phyloP scores from a whole-genome alignment of 371 early-diverging fungal species.

The Syncephalastrum racemosum region DNA sequence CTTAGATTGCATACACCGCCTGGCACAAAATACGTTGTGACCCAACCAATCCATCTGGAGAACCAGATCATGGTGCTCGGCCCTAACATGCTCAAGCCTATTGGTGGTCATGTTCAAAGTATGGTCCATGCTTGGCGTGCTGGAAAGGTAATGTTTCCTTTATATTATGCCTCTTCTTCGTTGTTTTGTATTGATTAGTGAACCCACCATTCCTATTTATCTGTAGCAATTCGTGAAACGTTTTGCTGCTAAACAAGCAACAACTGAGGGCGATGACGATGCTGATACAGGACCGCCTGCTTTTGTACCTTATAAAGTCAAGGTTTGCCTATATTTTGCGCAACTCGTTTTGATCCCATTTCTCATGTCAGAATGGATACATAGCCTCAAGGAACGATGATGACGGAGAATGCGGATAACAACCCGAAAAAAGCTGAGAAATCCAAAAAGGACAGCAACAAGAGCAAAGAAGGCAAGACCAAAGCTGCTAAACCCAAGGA shows the following conservation, averaged over 20 bases:
- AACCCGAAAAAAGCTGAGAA: neutral
- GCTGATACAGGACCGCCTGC: slow-evolving; percentile 34
- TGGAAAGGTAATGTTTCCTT: slow-evolving; percentile 29
- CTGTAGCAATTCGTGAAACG: slow-evolving; percentile 40
- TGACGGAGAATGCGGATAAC: neutral
- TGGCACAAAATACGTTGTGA: slow-evolving; percentile 42
- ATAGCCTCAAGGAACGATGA: neutral
- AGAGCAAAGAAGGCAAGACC: neutral
- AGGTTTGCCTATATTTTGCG: slow-evolving; percentile 7
- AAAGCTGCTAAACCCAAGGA: slow-evolving; percentile 3
- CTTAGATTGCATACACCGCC: slow-evolving; percentile 40
- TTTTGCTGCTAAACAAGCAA: slow-evolving; percentile 13
- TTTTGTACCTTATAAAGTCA: slow-evolving; percentile 44
- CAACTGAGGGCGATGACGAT: slow-evolving; percentile 8
- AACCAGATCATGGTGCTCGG: slow-evolving; percentile 35
- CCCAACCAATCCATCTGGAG: slow-evolving; percentile 30
- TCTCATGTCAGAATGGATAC: slow-evolving; percentile 2
- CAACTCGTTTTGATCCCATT: too few species aligned
- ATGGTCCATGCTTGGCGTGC: slow-evolving; percentile 48
- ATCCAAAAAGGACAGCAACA: slow-evolving; percentile 3
- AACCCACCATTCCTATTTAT: neutral
- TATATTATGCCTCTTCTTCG: neutral
- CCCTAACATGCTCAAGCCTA: slow-evolving; percentile 29
- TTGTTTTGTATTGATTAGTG: neutral
- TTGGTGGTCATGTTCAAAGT: slow-evolving; percentile 47